phyloP scores from a whole-genome alignment of 2,329 filamentous ascomycete species.

The Allantophomopsis cytisporea region DNA sequence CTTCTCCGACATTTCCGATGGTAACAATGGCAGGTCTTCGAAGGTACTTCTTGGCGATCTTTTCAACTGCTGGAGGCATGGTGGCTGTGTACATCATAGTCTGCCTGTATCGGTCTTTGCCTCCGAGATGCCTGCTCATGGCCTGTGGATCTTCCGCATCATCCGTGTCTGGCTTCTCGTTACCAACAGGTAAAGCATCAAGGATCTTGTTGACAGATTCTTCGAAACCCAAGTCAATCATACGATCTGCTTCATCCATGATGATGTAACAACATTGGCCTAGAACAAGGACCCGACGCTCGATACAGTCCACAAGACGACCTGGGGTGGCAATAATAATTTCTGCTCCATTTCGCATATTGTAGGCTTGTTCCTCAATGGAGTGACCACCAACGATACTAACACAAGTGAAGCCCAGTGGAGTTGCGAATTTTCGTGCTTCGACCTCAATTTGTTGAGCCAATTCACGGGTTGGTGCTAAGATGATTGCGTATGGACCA shows the following conservation, averaged over 20 bases:
- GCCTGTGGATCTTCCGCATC: constrained; percentile 73
- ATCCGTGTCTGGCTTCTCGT: constrained; percentile 91
- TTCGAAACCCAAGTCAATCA: constrained; percentile 98
- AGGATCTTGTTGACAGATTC: constrained; percentile 96
- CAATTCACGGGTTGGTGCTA: constrained; percentile 92
- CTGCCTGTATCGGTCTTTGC: constrained; percentile 74
- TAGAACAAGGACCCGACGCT: constrained; percentile 79
- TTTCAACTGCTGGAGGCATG: constrained; percentile 86
- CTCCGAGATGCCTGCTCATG: constrained; percentile 72
- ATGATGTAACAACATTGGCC: constrained; percentile 97
- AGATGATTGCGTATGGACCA: constrained; percentile 91
- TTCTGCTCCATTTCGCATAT: constrained; percentile 81
- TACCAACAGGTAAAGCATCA: constrained; percentile 78
- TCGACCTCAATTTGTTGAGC: constrained; percentile 96
- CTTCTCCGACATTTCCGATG: constrained; percentile 88
- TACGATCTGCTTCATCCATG: constrained; percentile 98
- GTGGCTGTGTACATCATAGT: constrained; percentile 99
- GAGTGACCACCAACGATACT: constrained; percentile 97
- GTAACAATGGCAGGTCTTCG: constrained; percentile 86
- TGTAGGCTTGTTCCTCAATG: constrained; percentile 85
- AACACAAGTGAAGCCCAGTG: constrained; percentile 86
- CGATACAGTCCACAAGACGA: constrained; percentile 93
- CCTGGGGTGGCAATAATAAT: constrained; percentile 98
- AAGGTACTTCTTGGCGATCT: constrained; percentile 94
- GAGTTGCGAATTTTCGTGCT: constrained; percentile 80